Percentiles rank a stretch among this genome's conserved stretches.
Conservation (phyloP, 2,329 filamentous ascomycete genomes). For the Westerdykella sp. region DNA sequence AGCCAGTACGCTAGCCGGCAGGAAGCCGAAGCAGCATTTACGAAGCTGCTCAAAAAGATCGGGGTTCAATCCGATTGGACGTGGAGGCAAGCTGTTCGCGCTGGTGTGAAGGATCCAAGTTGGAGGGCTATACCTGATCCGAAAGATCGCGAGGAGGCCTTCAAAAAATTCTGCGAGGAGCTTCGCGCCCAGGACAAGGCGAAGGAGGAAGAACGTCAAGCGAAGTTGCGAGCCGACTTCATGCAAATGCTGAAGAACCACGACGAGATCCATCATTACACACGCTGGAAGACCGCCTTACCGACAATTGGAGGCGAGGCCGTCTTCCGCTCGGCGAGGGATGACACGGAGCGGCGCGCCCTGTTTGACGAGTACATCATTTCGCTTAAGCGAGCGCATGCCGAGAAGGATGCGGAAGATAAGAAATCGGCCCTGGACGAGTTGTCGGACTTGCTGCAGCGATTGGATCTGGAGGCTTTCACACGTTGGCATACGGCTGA, state of each 20-base stretch:
- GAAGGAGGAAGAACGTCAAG: constrained; percentile 83
- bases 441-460: constrained; percentile 68
- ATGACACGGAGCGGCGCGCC: constrained; percentile 80
- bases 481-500: constrained; percentile 92
- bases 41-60: constrained; percentile 78
- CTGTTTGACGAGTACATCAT: constrained; percentile 91
- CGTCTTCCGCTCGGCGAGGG: constrained; percentile 84
- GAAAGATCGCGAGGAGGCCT: constrained; percentile 80
- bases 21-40: constrained; percentile 88
- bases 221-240: constrained; percentile 90
- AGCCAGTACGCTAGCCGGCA: constrained; percentile 51
- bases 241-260: constrained; percentile 93
- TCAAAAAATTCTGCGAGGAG: constrained; percentile 91
- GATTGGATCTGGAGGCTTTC: constrained; percentile 81
- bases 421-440: constrained; percentile 81
- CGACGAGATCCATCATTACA: constrained; percentile 95
- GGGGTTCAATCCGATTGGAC: constrained; percentile 87
- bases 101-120: constrained; percentile 82
- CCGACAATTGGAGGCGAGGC: constrained; percentile 93
- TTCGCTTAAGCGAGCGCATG: constrained; percentile 73
- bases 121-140: constrained; percentile 91
- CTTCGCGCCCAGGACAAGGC: constrained; percentile 89
- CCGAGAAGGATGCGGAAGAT: constrained; percentile 64
- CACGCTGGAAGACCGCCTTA: constrained; percentile 91
- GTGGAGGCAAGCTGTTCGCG: constrained; percentile 84